phyloP scores from a whole-genome alignment of 2,329 filamentous ascomycete genomes.

The Colletotrichum liaoningense region DNA sequence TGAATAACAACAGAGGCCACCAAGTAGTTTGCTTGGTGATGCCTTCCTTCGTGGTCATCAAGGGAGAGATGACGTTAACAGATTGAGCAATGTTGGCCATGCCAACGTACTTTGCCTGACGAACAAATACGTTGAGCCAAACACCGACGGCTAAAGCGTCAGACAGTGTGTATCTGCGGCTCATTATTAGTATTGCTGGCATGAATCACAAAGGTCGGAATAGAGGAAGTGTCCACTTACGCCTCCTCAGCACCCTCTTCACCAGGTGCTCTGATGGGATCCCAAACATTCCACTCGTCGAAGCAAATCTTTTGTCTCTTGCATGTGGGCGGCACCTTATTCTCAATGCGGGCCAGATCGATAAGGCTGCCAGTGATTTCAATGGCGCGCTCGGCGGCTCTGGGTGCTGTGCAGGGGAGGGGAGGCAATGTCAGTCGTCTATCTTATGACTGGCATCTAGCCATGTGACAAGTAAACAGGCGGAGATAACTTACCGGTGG shows the following conservation, averaged over 20 bases:
- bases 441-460: not conserved
- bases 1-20: conserved; percentile 79
- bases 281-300: conserved; percentile 90
- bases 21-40: conserved; percentile 79
- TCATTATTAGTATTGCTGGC: not conserved
- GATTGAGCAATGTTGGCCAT: conserved; percentile 85
- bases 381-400: conserved; percentile 79
- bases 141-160: conserved; percentile 80
- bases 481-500: conserved; percentile 47
- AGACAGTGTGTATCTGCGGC: conserved; percentile 71
- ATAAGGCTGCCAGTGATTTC: conserved; percentile 76
- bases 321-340: conserved; percentile 68
- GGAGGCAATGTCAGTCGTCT: not conserved
- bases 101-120: conserved; percentile 76
- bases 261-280: conserved; percentile 76
- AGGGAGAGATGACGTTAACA: conserved; percentile 81
- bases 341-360: conserved; percentile 79
- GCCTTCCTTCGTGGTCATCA: conserved; percentile 76
- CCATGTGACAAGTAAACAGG: too few species aligned
- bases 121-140: conserved; percentile 82
- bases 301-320: conserved; percentile 79
- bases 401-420: conserved; percentile 59
- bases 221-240: conserved; percentile 39
- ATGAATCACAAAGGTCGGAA: not conserved
- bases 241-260: conserved; percentile 77